These are phyloP conservation scores for Nicotiana sylvestris DNA, from an alignment of 257 asterid genomes.

Conservation along the genomic window DNA sequence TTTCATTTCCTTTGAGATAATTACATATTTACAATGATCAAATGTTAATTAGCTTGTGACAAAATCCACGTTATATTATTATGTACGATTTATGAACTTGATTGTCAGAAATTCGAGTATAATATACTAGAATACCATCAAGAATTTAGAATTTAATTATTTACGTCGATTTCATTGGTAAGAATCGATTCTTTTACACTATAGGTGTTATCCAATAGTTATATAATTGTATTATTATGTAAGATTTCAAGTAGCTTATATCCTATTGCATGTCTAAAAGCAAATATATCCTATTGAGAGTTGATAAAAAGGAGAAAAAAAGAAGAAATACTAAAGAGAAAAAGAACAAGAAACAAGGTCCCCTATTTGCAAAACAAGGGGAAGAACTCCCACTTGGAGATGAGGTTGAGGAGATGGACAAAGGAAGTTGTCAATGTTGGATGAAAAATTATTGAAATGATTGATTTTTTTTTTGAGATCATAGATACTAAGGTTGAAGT, in stretches of 20 bases:
- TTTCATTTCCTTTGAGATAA: background rate
- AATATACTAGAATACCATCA: background rate
- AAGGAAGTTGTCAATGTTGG: background rate
- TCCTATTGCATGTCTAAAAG: background rate
- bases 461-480: background rate
- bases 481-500: constrained; percentile 16
- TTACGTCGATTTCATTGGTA: background rate
- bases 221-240: too few relatives aligned
- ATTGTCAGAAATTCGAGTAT: background rate
- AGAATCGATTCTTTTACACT: background rate
- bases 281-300: background rate
- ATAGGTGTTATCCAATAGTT: background rate
- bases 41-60: background rate
- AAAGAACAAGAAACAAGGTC: background rate
- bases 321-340: background rate
- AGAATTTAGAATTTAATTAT: background rate
- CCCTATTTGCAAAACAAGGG: constrained; percentile 12
- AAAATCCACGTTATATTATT: background rate
- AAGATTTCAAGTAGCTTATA: background rate
- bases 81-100: background rate
- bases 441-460: background rate
- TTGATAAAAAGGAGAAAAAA: background rate
- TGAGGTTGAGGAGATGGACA: constrained; percentile 3
- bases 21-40: background rate
- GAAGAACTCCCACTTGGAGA: constrained; percentile 6